Evolutionary conservation across 345 rosid genomes (phyloP), one percentile per base, ranked within the genome.

Genomic region (Nasturtium officinale): DNA sequence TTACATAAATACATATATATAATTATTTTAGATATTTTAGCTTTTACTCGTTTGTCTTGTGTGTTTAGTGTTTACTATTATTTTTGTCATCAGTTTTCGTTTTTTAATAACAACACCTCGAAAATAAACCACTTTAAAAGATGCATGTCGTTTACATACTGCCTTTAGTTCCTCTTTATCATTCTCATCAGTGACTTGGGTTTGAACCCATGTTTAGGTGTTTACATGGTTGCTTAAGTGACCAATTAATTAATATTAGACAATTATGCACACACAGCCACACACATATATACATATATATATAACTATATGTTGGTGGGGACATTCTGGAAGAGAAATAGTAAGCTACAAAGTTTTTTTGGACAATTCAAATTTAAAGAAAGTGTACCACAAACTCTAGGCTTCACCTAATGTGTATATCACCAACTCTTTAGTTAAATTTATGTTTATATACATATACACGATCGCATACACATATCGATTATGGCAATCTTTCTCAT

Each of bases 361-460:
- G 77, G 77, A 50, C 61, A 71, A 28, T 52, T 65, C 61, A 40
- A 77, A 71, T 9, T 21, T 50, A 77, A 65, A 65, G 62, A 25
- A 71, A 71, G 68, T 77, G 80, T 77, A 77, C 80, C 62, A 64
- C 63, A 71, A 71, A 71, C 76, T 71, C 48, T 77, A 77, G 80
- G 80, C 72, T 77, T 71, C 80, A 71, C 80, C 77, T 71, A 77
- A 71, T 77, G 66, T 57, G 72, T 71, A 48, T 70, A 77, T 76
- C 51, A 71, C 67, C 67, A 46, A 64, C 61, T 62, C 11, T 69
- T 69, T 69, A 55, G 29, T 12, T 69, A 54, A 37, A 25, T 28
- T 46, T 61, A 32, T 56, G 52, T 65, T 46, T 35, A 55, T 62
- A 63, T 43, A 53, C 26, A 67, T 75, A 75, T 53, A 61, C 51